These are phyloP conservation scores for Xerocomellus chrysenteron DNA, from an alignment of 768 basidiomycete genomes.

Conservation along the genomic window DNA sequence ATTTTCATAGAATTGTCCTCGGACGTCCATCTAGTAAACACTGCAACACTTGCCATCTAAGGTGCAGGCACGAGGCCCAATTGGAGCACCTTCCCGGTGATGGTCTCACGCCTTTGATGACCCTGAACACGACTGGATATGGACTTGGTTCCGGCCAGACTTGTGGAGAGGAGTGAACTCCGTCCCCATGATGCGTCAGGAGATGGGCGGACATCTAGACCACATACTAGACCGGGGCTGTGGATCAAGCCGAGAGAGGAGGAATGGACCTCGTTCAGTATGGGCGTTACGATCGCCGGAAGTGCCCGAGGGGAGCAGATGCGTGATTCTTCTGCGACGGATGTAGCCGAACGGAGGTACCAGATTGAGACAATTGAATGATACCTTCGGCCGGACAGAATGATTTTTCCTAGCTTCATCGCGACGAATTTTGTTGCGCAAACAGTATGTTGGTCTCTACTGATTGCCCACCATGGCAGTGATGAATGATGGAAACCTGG, in stretches of 20 bases:
- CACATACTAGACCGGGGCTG: not conserved
- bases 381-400: constrained; percentile 8
- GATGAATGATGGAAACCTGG: constrained; percentile 1
- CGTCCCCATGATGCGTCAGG: not conserved
- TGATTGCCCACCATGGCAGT: not conserved
- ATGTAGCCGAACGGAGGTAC: constrained; percentile 27
- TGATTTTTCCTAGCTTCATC: constrained; percentile 8
- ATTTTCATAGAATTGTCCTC: constrained; percentile 29
- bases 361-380: constrained; percentile 19
- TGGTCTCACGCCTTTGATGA: constrained; percentile 28
- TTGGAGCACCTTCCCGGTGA: constrained; percentile 11
- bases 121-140: constrained; percentile 19
- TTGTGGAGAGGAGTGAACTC: not conserved
- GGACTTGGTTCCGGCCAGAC: not conserved
- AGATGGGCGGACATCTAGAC: constrained; percentile 7
- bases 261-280: not conserved
- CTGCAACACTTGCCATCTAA: constrained; percentile 5
- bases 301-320: constrained; percentile 22
- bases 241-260: constrained; percentile 2
- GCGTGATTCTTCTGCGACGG: constrained; percentile 18
- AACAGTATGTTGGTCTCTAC: not conserved
- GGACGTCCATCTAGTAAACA: constrained; percentile 19
- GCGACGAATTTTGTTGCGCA: not conserved
- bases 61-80: constrained; percentile 33
- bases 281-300: constrained; percentile 19